Percentiles rank a stretch among this genome's conserved stretches.
These are phyloP conservation scores for Physcomitrellopsis africana DNA, from an alignment of 225 moss, liverwort and hornwort species.

Conservation along the genomic window DNA sequence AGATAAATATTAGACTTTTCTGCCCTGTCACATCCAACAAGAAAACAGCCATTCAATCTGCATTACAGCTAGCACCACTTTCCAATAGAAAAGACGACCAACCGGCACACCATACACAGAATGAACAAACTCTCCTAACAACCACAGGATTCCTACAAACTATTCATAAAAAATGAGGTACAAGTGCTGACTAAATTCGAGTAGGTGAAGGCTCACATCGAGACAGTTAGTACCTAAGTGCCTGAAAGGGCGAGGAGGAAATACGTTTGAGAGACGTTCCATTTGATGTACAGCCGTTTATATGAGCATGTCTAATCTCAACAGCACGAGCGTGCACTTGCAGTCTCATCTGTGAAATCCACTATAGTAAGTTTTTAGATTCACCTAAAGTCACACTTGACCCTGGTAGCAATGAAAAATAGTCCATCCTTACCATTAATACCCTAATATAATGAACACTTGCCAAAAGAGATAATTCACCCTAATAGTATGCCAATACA, in stretches of 20 bases:
- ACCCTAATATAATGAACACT: neutral
- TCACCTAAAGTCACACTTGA: slow-evolving; percentile 16
- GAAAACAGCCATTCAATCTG: neutral
- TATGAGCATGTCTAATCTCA: slow-evolving; percentile 58
- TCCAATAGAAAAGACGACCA: slow-evolving; percentile 4
- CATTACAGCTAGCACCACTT: neutral
- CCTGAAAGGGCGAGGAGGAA: slow-evolving; percentile 62
- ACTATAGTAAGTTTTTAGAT: slow-evolving; percentile 10
- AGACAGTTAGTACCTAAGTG: slow-evolving; percentile 64
- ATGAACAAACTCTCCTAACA: slow-evolving; percentile 7
- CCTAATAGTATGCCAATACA: neutral
- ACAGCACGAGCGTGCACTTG: slow-evolving; percentile 62
- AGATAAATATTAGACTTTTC: slow-evolving; percentile 25
- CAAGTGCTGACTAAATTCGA: slow-evolving; percentile 32
- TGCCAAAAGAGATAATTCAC: neutral
- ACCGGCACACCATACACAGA: neutral
- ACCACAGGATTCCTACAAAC: slow-evolving; percentile 10
- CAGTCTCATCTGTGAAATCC: slow-evolving; percentile 72
- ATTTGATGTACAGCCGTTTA: slow-evolving; percentile 57
- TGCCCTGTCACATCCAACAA: slow-evolving; percentile 4
- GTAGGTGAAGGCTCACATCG: slow-evolving; percentile 49
- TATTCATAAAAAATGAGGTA: slow-evolving; percentile 17
- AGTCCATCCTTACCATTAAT: neutral
- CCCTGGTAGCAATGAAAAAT: neutral
- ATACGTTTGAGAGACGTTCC: slow-evolving; percentile 70